Conservation (phyloP, 2,329 filamentous ascomycete genomes). For the Fusarium drepaniforme region DNA sequence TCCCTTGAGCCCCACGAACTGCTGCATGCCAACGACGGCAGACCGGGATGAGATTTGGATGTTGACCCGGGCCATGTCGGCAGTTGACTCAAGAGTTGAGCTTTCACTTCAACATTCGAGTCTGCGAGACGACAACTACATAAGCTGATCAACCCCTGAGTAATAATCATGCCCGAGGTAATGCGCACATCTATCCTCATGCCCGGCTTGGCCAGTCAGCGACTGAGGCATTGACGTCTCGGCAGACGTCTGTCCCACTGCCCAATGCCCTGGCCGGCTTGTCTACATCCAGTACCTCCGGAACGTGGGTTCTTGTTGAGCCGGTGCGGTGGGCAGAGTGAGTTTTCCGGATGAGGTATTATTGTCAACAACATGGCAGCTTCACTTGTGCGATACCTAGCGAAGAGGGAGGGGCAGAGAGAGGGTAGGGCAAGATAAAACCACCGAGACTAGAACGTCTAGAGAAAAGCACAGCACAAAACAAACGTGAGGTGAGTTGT, state of each 20-base stretch:
- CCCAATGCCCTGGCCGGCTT: slow-evolving; percentile 14
- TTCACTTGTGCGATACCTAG: slow-evolving; percentile 26
- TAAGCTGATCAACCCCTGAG: not conserved
- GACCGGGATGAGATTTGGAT: slow-evolving; percentile 17
- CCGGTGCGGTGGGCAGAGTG: not conserved
- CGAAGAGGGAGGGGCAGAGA: slow-evolving; percentile 31
- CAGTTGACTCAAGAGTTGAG: not conserved
- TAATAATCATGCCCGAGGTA: slow-evolving; percentile 1
- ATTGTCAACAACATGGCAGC: slow-evolving; percentile 18
- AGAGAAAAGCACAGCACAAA: slow-evolving; percentile 1
- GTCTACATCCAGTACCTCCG: slow-evolving; percentile 32
- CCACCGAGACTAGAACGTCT: slow-evolving; percentile 33
- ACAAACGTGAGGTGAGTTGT: slow-evolving; percentile 31
- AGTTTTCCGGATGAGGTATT: slow-evolving; percentile 31
- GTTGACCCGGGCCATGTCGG: not conserved
- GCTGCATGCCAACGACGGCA: slow-evolving; percentile 34
- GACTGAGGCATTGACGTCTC: slow-evolving; percentile 35
- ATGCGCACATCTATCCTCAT: slow-evolving; percentile 6
- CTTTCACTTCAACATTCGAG: not conserved
- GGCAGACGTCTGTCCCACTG: slow-evolving; percentile 27
- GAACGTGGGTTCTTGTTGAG: slow-evolving; percentile 27
- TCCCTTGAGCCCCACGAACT: slow-evolving; percentile 36
- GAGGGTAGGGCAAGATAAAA: slow-evolving; percentile 28
- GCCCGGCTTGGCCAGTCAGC: slow-evolving; percentile 11
- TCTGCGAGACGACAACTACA: not conserved